Evolutionary conservation across 2,329 filamentous ascomycete species (phyloP).

Genomic region (Fusarium piperis): DNA sequence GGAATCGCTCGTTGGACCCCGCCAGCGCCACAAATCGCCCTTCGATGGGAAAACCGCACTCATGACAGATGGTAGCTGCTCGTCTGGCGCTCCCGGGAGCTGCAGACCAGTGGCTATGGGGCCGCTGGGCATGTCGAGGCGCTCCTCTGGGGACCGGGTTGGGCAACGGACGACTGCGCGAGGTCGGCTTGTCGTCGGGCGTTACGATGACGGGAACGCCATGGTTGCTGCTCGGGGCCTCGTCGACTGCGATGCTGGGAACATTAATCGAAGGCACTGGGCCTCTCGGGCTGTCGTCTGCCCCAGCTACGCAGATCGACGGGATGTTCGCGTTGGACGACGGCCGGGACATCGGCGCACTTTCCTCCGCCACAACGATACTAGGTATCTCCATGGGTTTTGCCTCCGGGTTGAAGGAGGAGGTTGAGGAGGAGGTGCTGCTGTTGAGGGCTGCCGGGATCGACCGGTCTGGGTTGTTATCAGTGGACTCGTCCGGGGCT

Average conservation of each 20-base stretch:
- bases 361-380: conserved; percentile 64
- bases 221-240: conserved; percentile 39
- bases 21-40: conserved; percentile 89
- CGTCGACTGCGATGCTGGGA: conserved; percentile 61
- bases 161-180: conserved; percentile 52
- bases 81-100: conserved; percentile 58
- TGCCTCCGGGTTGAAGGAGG: conserved; percentile 41
- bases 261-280: conserved; percentile 52
- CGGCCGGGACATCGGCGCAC: conserved; percentile 47
- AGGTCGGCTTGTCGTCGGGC: conserved; percentile 52
- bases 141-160: conserved; percentile 52
- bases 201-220: conserved; percentile 58
- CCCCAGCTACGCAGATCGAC: conserved; percentile 49
- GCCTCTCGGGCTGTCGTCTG: conserved; percentile 34
- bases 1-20: conserved; percentile 79
- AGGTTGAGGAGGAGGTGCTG: conserved; percentile 17
- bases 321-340: conserved; percentile 45
- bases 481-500: conserved; percentile 74
- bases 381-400: conserved; percentile 59
- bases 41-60: conserved; percentile 85
- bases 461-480: conserved; percentile 65
- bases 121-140: conserved; percentile 51
- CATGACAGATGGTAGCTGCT: conserved; percentile 79
- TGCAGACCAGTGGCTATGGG: conserved; percentile 68
- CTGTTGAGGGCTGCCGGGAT: conserved; percentile 42